Percentiles rank a stretch among this genome's conserved stretches.
Conservation (phyloP, 805 yeast species). For the Priceomyces castillae region DNA sequence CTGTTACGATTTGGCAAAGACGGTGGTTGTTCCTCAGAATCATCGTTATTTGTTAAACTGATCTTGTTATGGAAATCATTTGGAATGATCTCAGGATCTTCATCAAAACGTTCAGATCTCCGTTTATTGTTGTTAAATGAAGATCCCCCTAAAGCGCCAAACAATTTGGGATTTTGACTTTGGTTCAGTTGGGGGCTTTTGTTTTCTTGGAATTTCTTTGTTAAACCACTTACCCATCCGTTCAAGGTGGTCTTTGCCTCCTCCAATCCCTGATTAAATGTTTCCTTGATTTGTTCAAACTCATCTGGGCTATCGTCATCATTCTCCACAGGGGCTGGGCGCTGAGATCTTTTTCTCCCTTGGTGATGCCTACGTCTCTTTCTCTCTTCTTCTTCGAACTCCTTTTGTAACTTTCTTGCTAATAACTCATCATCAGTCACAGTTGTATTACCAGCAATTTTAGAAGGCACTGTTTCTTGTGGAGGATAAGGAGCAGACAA, state of each 20-base stretch:
- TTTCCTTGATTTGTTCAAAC: constrained; percentile 63
- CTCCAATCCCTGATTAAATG: constrained; percentile 70
- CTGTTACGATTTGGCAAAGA: constrained; percentile 15
- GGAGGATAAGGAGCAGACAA: constrained; percentile 13
- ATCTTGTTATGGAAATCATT: constrained; percentile 49
- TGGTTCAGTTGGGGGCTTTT: constrained; percentile 11
- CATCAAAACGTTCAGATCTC: constrained; percentile 38
- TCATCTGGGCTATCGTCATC: constrained; percentile 45
- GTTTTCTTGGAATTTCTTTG: constrained; percentile 45
- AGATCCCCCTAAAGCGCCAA: constrained; percentile 48
- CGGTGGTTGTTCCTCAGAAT: constrained; percentile 17
- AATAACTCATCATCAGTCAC: constrained; percentile 66
- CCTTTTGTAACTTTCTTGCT: constrained; percentile 76
- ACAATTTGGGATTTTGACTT: constrained; percentile 29
- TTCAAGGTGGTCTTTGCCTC: constrained; percentile 76
- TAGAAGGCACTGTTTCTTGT: background rate
- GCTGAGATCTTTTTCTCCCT: constrained; percentile 14
- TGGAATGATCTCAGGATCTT: constrained; percentile 53
- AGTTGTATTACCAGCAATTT: background rate
- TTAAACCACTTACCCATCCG: constrained; percentile 72
- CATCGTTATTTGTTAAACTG: constrained; percentile 39
- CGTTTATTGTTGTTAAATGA: constrained; percentile 21
- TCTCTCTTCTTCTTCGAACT: constrained; percentile 47
- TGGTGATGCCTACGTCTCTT: constrained; percentile 24
- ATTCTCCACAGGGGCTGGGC: constrained; percentile 1